Percentiles rank a stretch among this genome's conserved stretches.
Evolutionary conservation across 2,329 filamentous ascomycete genomes (phyloP).

Genomic region (Pseudocercospora eumusae): DNA sequence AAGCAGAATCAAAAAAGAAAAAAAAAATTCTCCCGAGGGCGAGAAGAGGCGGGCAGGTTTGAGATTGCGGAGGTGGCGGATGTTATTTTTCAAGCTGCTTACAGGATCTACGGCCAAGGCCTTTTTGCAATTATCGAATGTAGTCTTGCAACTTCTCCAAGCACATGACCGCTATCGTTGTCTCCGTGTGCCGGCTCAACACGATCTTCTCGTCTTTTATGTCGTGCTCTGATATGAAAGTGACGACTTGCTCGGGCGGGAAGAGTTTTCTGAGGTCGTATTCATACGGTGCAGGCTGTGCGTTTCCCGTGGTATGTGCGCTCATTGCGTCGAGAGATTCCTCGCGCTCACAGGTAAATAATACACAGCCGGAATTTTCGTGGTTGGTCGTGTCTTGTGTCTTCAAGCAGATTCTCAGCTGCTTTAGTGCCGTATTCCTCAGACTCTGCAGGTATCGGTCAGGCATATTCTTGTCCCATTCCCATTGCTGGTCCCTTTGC

Average conservation of each 20-base stretch:
- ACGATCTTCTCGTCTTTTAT: neutral
- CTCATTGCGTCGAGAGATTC: neutral
- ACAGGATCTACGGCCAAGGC: too few species aligned
- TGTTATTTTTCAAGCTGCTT: too few species aligned
- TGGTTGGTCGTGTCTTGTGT: slow-evolving; percentile 34
- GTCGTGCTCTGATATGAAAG: slow-evolving; percentile 2
- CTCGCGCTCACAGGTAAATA: neutral
- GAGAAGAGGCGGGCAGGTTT: too few species aligned
- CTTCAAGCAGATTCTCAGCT: slow-evolving; percentile 50
- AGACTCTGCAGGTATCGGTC: slow-evolving; percentile 55
- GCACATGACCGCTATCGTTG: neutral
- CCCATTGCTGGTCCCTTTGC: slow-evolving; percentile 2
- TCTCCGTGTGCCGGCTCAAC: neutral
- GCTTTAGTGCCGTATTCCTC: slow-evolving; percentile 43
- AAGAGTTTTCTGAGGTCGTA: slow-evolving; percentile 13
- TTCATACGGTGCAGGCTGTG: neutral
- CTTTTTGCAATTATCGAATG: too few species aligned
- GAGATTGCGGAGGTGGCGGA: too few species aligned
- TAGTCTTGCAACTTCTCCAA: slow-evolving; percentile 13
- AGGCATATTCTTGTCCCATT: slow-evolving; percentile 56
- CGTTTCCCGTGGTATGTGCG: neutral
- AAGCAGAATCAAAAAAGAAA: too few species aligned
- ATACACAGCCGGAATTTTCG: neutral
- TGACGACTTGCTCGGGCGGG: neutral
- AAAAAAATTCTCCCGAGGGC: too few species aligned